Evolutionary conservation across 371 early-diverging fungal genomes (phyloP).

Genomic region (Aphelidium insulamus): DNA sequence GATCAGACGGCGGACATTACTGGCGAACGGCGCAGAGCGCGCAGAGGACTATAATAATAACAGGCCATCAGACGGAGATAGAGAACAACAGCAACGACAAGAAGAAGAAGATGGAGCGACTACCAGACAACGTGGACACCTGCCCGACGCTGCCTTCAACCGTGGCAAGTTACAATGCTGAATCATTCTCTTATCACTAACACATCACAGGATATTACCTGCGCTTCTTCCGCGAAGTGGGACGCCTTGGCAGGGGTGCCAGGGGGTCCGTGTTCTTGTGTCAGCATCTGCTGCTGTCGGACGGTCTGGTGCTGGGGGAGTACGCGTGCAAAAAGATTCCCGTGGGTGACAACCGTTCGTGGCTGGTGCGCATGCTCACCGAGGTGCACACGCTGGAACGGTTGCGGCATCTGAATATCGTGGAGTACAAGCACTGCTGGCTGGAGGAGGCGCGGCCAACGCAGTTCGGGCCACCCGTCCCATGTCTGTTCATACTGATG

Average conservation of each 20-base stretch:
- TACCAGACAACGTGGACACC: no score
- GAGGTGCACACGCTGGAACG: conserved; percentile 78
- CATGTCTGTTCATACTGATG: conserved; percentile 89
- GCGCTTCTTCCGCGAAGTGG: conserved; percentile 71
- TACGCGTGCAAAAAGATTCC: conserved; percentile 88
- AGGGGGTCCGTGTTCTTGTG: conserved; percentile 78
- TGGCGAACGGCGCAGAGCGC: no score
- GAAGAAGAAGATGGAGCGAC: no score
- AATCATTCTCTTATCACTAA: no score
- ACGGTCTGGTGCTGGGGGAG: conserved; percentile 50
- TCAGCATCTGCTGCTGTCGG: conserved; percentile 46
- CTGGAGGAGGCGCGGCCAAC: conserved; percentile 57
- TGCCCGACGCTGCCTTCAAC: conserved; percentile 34
- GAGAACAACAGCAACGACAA: no score
- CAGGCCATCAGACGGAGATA: no score
- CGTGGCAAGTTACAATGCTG: no score
- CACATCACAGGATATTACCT: conserved; percentile 87
- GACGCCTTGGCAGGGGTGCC: conserved; percentile 67
- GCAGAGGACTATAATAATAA: no score
- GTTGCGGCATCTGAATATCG: conserved; percentile 69
- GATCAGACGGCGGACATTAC: no score
- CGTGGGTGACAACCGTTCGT: conserved; percentile 66
- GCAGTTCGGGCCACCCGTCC: conserved; percentile 68
- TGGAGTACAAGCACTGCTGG: conserved; percentile 86
- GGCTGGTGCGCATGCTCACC: conserved; percentile 79